These are phyloP conservation scores for Phylloporus gajari DNA, from an alignment of 1,284 basidiomycete genomes.

Conservation along the genomic window DNA sequence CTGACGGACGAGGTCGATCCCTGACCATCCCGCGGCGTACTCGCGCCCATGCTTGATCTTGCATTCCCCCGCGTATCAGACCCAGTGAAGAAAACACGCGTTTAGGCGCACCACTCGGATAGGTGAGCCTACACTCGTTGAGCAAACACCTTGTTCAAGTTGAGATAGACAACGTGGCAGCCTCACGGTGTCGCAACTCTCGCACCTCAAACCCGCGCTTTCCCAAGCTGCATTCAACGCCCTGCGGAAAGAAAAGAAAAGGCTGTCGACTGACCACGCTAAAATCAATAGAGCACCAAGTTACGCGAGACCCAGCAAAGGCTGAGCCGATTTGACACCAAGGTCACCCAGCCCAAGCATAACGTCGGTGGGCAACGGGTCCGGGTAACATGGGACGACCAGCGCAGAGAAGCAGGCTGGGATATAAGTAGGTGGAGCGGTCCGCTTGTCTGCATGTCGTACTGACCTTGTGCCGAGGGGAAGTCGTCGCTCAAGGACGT, in stretches of 20 bases:
- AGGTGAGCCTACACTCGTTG: conserved; percentile 38
- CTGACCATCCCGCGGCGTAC: too few species aligned
- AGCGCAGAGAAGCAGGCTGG: conserved; percentile 88
- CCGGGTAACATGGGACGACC: conserved; percentile 87
- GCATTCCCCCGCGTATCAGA: too few species aligned
- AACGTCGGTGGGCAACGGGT: conserved; percentile 89
- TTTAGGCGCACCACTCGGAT: conserved; percentile 75
- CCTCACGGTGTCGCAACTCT: too few species aligned
- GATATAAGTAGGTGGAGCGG: conserved; percentile 79
- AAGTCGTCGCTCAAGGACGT: conserved; percentile 89
- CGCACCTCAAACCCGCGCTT: too few species aligned
- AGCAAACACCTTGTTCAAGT: too few species aligned
- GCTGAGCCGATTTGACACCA: too few species aligned
- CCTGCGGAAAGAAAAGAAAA: too few species aligned
- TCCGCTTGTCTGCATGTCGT: conserved; percentile 39
- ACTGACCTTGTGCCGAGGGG: conserved; percentile 67
- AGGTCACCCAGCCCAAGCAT: conserved; percentile 92
- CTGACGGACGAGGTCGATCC: neutral
- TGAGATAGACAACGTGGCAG: too few species aligned
- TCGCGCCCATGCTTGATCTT: conserved; percentile 54
- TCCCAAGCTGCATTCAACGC: too few species aligned
- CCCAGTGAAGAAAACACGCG: conserved; percentile 65
- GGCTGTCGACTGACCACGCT: too few species aligned
- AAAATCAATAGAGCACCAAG: too few species aligned
- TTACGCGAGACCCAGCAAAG: too few species aligned